These are phyloP conservation scores for Trebouxiophyceae sp. DNA, from an alignment of 163 green algal genomes.

Conservation along the genomic window DNA sequence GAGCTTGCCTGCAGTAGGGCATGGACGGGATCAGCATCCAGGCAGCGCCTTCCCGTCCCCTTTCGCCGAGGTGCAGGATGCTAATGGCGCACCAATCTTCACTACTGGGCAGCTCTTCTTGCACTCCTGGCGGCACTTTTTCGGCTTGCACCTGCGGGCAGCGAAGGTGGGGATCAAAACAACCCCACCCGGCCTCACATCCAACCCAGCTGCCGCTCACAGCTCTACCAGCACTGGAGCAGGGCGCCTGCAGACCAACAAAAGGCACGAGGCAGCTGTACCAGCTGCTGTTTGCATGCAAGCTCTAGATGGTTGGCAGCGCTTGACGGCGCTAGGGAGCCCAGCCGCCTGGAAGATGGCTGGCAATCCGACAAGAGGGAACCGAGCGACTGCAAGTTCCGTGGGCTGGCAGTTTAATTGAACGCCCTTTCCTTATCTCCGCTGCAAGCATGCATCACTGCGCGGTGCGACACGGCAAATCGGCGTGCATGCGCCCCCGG, in stretches of 20 bases:
- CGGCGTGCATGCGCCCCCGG: not conserved
- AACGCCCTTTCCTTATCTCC: not conserved
- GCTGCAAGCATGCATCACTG: not conserved
- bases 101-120: constrained; percentile 98
- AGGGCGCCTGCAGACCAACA: too few species aligned
- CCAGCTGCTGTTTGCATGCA: too few species aligned
- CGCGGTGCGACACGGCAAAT: not conserved
- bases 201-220: too few species aligned
- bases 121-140: constrained; percentile 99
- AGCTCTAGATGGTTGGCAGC: too few species aligned
- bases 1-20: constrained; percentile 76
- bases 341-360: too few species aligned
- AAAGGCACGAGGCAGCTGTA: too few species aligned
- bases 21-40: not conserved
- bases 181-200: too few species aligned
- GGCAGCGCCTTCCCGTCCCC: not conserved
- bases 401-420: not conserved
- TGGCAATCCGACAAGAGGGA: too few species aligned
- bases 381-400: not conserved
- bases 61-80: not conserved
- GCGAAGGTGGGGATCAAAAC: too few species aligned
- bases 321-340: too few species aligned
- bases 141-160: constrained; percentile 84
- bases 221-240: too few species aligned
- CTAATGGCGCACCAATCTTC: constrained; percentile 79